phyloP scores from a whole-genome alignment of 73 alveolate genomes.

The Stentor coeruleus region DNA sequence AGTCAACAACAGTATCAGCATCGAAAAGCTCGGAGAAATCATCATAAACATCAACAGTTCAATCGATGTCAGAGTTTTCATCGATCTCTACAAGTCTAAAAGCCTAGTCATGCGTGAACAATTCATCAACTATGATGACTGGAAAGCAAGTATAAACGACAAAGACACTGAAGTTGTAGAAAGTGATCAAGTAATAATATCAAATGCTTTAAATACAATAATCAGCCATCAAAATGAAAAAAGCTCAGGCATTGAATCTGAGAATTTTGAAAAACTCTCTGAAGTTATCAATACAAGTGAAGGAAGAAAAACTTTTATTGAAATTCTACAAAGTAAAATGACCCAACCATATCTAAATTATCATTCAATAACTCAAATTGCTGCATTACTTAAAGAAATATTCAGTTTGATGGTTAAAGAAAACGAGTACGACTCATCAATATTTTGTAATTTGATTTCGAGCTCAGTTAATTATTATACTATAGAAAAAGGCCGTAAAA shows the following conservation, averaged over 20 bases:
- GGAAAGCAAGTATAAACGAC: neutral
- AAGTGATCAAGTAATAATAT: neutral
- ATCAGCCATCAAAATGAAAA: no score
- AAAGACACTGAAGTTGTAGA: neutral
- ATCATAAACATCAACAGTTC: neutral
- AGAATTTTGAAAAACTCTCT: neutral
- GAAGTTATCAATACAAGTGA: neutral
- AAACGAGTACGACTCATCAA: neutral
- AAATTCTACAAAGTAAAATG: neutral
- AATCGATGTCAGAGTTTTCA: neutral
- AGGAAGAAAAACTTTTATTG: neutral
- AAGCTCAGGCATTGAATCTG: neutral
- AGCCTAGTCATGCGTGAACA: neutral
- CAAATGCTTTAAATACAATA: no score
- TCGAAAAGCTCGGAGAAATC: neutral
- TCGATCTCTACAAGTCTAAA: neutral
- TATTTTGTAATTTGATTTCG: neutral
- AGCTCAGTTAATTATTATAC: neutral
- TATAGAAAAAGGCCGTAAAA: neutral
- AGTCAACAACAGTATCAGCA: neutral
- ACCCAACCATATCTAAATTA: neutral
- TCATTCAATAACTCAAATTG: neutral
- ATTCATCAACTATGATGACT: conserved; percentile 11
- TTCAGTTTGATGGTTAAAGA: neutral
- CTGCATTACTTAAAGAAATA: neutral